These are phyloP conservation scores for Amauroascus niger DNA, from an alignment of 2,329 filamentous ascomycete genomes.

Conservation along the genomic window DNA sequence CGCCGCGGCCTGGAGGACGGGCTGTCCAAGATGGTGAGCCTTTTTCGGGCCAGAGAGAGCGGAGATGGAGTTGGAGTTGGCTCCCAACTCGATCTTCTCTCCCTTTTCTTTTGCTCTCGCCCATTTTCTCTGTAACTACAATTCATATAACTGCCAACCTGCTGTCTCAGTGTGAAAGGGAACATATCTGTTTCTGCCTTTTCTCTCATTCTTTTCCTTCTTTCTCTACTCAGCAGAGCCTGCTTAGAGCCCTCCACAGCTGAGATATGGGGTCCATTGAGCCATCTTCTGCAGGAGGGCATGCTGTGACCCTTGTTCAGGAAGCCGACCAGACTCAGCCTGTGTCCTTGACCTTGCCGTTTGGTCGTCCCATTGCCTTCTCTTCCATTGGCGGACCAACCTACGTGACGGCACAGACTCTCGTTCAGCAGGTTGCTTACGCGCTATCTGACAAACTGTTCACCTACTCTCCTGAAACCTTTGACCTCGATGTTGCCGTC, in stretches of 20 bases:
- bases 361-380: slow-evolving; percentile 27
- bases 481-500: slow-evolving; percentile 77
- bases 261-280: slow-evolving; percentile 15
- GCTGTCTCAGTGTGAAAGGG: too few species aligned
- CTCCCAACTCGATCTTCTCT: background rate
- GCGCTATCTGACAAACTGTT: slow-evolving; percentile 94
- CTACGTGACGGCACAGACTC: slow-evolving; percentile 83
- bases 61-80: too few species aligned
- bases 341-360: slow-evolving; percentile 9
- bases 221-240: background rate
- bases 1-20: background rate
- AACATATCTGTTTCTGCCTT: background rate
- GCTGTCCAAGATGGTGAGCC: background rate
- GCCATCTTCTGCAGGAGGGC: slow-evolving; percentile 11
- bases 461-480: slow-evolving; percentile 88
- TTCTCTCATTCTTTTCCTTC: background rate
- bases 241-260: background rate
- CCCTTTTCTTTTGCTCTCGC: background rate
- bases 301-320: background rate
- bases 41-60: background rate
- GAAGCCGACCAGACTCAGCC: background rate
- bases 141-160: too few species aligned
- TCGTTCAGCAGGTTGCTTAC: slow-evolving; percentile 94
- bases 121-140: too few species aligned
- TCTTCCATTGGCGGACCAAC: slow-evolving; percentile 59